Evolutionary conservation across 306 rosid genomes (phyloP), one percentile per base, ranked within the genome.

Genomic region (Citrullus amarus): DNA sequence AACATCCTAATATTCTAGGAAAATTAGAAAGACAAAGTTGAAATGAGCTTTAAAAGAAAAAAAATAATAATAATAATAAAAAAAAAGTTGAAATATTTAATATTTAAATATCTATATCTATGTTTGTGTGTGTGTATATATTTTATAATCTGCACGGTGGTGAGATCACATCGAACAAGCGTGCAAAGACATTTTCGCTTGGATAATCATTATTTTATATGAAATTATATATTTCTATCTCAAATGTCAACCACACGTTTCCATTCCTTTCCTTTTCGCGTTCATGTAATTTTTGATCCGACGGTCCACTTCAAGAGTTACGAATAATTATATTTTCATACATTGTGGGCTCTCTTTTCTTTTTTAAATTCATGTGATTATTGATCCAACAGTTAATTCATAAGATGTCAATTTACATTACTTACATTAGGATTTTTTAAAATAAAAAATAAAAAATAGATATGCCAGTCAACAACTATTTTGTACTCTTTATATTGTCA

Each of bases 111-210:
- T 25, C 28, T 25, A 25, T 25, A 25, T 25, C 1, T 25, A 25
- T 25, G 28, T 25, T 22, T 22, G 1, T 25, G 28, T 25, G 28
- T 32, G 4, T 32, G 4, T 32, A 32, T 32, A 32, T 32, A 32
- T 32, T 25, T 25, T 25, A 25, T 25, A 25, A 32, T 32, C 7
- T 8, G 46, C 15, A 68, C 43, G 9, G 51, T 36, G 74, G 54
- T 41, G 74, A 41, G 17, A 68, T 68, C 54, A 68, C 53, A 68
- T 68, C 54, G 28, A 68, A 41, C 74, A 41, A 68, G 74, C 74
- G 74, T 68, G 74, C 53, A n/a, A 41, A 38, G 14, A 11, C 53
- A 39, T 68, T 68, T 68, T 68, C 74, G 34, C 41, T 38, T 39
- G 12, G 53, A 39, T 68, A 18, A 68, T 68, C 74, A 68, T 68